Evolutionary conservation across 176 grass and related monocot species (phyloP), one percentile per base, ranked within the genome.

Genomic region (Oryza punctata): DNA sequence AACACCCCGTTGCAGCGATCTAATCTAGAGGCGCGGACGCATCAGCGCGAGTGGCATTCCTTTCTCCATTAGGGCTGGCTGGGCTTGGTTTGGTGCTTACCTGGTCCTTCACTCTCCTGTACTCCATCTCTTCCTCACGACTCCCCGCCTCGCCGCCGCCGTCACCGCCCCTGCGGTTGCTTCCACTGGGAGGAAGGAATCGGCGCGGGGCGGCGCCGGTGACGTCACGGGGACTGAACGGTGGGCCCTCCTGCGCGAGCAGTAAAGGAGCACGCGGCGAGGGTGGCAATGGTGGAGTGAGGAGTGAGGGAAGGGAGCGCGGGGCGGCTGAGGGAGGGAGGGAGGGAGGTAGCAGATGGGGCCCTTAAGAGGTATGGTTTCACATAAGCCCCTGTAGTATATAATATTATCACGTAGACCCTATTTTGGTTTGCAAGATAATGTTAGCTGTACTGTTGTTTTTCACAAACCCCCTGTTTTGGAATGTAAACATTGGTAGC

Each of bases 61-160:
- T 32, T 3, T 43, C 50, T 54, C 50, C 19, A 2, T 35, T 66
- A 75, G 46, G 65, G 46, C 41, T 73, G 19, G 19, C 40, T 18
- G n/a, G 38, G 11, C 18, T 59, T 23, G 57, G 19, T 0, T 61
- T 65, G n/a, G 28, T 4, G 12, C 12, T 66, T 63, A 93, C 91
- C 91, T 90, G 88, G 40, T 93, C 88, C 63, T 87, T 93, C 60
- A 82, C 78, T 79, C 85, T 93, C 47, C 88, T 85, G 60, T 90
- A 85, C 85, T 90, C 88, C 91, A 93, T 90, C 67, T 52, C 77
- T 12, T 57, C 82, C 82, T 41, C 81, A 19, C 13, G 45, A 49
- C 4, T 19, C 70, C 37, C 69, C n/a, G 37, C 2, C 41, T 27
- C 27, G 26, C 73, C 75, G 18, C 65, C 47, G 61, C 41, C 50